Base-by-base conservation (phyloP, 768 basidiomycete species). In the Pholiota molesta region DNA sequence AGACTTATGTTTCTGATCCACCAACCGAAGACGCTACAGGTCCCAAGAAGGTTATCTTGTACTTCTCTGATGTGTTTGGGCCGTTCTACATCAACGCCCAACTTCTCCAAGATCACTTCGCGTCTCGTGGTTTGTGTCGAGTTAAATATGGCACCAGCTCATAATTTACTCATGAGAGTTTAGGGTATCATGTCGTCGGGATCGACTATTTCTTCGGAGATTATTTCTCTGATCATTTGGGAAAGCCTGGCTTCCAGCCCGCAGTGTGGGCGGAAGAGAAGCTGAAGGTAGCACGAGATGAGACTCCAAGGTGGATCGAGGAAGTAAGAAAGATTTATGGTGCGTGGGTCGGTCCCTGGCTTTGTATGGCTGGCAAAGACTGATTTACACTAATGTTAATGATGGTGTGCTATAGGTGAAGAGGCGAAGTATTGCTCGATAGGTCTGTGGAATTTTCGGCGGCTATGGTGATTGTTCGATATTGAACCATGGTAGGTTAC, bases 131-230 rank as follows among this genome's bases (percentile, higher is more conserved):
- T n/a, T n/a, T n/a, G n/a, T n/a, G n/a, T n/a, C n/a, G n/a, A n/a
- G n/a, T n/a, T n/a, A n/a, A n/a, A n/a, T n/a, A n/a, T n/a, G n/a
- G n/a, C n/a, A n/a, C n/a, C 29, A 29, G 29, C 29, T 29, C 29
- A 29, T 29, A 29, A 29, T 29, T 29, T 29, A 29, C 6, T 13
- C 21, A 14, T 17, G 29, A 23, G 5, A 59, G 55, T 40, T n/a
- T 52, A 88, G 87, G 87, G 0, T 89, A 81, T 68, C 72, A 77
- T 47, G 86, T 89, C 5, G 70, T 88, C 2, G 86, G 85, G 3
- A 71, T 83, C 39, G 88, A 89, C 62, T 89, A 87, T 70, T 87
- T 90, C 71, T 79, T 86, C 56, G 86, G 87, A 6, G 84, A 88
- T 58, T 75, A 81, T 14, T 66, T 88, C 0, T 66, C 80, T 17